These are phyloP conservation scores for Pseudogymnoascus sp. DNA, from an alignment of 2,329 filamentous ascomycete genomes.

Conservation along the genomic window DNA sequence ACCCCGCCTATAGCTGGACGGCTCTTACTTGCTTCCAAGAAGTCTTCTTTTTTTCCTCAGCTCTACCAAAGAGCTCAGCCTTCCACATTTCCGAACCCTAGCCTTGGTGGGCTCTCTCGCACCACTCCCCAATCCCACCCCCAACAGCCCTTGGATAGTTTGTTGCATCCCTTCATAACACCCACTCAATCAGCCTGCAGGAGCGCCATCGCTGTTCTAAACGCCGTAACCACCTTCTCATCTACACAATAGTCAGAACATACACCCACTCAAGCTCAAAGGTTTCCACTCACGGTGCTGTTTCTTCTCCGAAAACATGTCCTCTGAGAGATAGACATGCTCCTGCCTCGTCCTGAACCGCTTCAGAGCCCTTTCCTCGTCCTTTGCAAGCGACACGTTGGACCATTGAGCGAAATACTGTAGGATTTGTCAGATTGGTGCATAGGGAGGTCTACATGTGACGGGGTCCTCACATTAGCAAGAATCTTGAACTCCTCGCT, in stretches of 20 bases:
- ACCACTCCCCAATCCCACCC: neutral
- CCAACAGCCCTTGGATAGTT: neutral
- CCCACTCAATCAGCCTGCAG: conserved; percentile 24
- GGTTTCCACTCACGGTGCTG: conserved; percentile 59
- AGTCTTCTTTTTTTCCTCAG: neutral
- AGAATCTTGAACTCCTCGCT: conserved; percentile 58
- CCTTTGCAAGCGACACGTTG: conserved; percentile 59
- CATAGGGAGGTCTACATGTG: neutral
- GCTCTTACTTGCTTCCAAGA: neutral
- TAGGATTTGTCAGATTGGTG: conserved; percentile 12
- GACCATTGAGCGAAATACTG: conserved; percentile 80
- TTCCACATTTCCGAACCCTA: neutral
- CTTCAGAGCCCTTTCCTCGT: conserved; percentile 69
- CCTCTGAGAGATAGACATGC: conserved; percentile 67
- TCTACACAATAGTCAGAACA: conserved; percentile 29
- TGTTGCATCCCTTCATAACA: neutral
- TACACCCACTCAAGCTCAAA: neutral
- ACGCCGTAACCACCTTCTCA: conserved; percentile 51
- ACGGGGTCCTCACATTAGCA: conserved; percentile 45
- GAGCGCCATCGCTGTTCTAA: conserved; percentile 52
- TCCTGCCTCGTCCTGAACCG: conserved; percentile 76
- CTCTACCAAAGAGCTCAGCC: neutral
- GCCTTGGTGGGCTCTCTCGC: neutral
- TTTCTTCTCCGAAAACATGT: conserved; percentile 62
- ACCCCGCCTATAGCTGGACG: neutral